Evolutionary conservation across 1,284 basidiomycete species (phyloP).

Genomic region (Tilletia horrida): DNA sequence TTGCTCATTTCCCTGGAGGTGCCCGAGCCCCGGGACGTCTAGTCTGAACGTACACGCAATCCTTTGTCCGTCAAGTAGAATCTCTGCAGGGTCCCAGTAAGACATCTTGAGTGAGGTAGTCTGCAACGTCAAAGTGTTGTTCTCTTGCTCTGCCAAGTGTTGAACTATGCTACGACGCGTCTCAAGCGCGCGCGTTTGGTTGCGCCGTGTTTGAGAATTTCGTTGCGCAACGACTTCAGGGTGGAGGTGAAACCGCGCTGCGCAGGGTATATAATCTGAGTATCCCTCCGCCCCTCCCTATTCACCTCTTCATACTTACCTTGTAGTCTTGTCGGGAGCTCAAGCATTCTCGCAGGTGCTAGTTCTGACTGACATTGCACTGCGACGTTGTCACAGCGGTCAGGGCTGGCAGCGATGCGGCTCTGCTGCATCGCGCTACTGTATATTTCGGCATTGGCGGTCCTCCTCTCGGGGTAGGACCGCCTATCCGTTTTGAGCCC

Average conservation of each 20-base stretch:
- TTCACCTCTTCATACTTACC: slow-evolving; percentile 8
- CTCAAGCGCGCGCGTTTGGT: background rate
- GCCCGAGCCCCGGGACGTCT: slow-evolving; percentile 49
- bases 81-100: slow-evolving; percentile 50
- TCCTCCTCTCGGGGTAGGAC: slow-evolving; percentile 4
- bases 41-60: slow-evolving; percentile 48
- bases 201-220: background rate
- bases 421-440: slow-evolving; percentile 7
- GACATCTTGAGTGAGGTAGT: background rate
- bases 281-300: background rate
- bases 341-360: slow-evolving; percentile 1
- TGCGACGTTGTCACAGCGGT: slow-evolving; percentile 8
- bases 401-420: background rate
- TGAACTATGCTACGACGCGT: background rate
- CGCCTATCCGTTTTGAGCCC: slow-evolving; percentile 2
- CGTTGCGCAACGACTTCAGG: slow-evolving; percentile 12
- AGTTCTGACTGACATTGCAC: background rate
- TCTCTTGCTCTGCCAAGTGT: background rate
- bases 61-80: slow-evolving; percentile 44
- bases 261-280: slow-evolving; percentile 5
- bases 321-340: slow-evolving; percentile 12
- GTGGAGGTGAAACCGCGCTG: background rate
- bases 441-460: slow-evolving; percentile 1
- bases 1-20: slow-evolving; percentile 43
- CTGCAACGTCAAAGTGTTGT: slow-evolving; percentile 1